These are phyloP conservation scores for Ceratocystis variospora DNA, from an alignment of 2,329 filamentous ascomycete genomes.

Conservation along the genomic window DNA sequence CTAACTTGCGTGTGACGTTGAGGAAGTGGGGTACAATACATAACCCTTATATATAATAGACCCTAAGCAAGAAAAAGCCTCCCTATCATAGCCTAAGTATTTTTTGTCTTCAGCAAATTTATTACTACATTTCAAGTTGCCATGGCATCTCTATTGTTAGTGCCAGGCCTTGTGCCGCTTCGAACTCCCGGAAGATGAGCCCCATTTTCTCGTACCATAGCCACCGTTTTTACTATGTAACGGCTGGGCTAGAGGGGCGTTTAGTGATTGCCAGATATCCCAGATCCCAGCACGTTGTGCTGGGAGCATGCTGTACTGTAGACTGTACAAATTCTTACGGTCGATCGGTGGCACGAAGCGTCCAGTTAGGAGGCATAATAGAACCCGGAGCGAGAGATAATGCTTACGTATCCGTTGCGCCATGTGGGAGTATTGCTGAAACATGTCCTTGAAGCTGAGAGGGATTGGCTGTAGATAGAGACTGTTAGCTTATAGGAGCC, in stretches of 20 bases:
- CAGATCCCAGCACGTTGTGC: conserved; percentile 62
- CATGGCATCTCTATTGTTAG: neutral
- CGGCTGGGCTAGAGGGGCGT: conserved; percentile 32
- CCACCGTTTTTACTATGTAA: conserved; percentile 22
- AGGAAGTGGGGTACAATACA: neutral
- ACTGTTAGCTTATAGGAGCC: conserved; percentile 8
- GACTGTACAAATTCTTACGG: conserved; percentile 81
- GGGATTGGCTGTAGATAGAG: conserved; percentile 55
- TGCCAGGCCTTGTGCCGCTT: conserved; percentile 10
- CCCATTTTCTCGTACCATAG: conserved; percentile 21
- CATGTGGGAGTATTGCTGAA: conserved; percentile 93
- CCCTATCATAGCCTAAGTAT: neutral
- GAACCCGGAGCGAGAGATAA: conserved; percentile 78
- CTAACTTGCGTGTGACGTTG: neutral
- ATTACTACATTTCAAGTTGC: neutral
- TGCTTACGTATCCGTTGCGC: conserved; percentile 85
- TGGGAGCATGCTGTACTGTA: conserved; percentile 97
- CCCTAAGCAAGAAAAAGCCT: neutral
- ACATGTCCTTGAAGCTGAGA: conserved; percentile 82
- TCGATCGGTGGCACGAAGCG: conserved; percentile 92
- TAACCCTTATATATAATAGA: neutral
- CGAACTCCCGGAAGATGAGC: conserved; percentile 1
- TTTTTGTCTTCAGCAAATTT: neutral
- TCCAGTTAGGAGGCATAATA: conserved; percentile 76
- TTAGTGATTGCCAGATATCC: conserved; percentile 72